Base-by-base conservation (phyloP, 2,329 filamentous ascomycete species). In the Thelonectria olida region DNA sequence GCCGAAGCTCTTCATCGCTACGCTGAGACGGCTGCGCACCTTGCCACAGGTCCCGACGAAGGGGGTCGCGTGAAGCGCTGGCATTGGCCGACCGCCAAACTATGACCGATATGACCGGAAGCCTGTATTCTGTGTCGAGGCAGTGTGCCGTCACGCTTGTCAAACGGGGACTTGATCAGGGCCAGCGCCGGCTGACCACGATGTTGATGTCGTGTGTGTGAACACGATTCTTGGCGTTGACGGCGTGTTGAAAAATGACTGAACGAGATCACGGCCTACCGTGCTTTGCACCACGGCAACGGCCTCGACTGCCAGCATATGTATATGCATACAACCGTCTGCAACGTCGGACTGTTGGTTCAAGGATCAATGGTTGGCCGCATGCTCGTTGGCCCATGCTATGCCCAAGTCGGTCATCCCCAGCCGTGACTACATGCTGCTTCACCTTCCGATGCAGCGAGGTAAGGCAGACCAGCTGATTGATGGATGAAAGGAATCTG, bases 21-120 rank as follows among this genome's bases (percentile, higher is more conserved):
- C 50, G 45, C 57, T 61, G 22, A 42, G 22, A 45, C 36, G 44
- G 23, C 51, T 20, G 17, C 60, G 59, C 62, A 52, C 34, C 63
- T 62, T 72, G 73, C 74, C 71, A 69, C 75, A 70, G 66, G 70
- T 60, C 65, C 54, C 56, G 53, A 58, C 50, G 60, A 63, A 31
- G 59, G 49, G 66, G 70, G 71, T 72, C 70, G 67, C 68, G 73
- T 75, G 73, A 67, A 68, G 71, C 67, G 65, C 58, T 63, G 68
- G 69, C 67, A 76, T 76, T 78, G 75, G 75, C 64, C 69, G 62
- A 48, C 54, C 25, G 20, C 23, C 45, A 34, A 34, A 52, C 63
- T 49, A 62, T 67, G 67, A 68, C 65, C 56, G 57, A 62, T 61
- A 65, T 53, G 12, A n/a, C 5, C 63, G 62, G 65, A 61, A 58